Evolutionary conservation across 345 rosid species (phyloP).

Genomic region (Salix caprea): DNA sequence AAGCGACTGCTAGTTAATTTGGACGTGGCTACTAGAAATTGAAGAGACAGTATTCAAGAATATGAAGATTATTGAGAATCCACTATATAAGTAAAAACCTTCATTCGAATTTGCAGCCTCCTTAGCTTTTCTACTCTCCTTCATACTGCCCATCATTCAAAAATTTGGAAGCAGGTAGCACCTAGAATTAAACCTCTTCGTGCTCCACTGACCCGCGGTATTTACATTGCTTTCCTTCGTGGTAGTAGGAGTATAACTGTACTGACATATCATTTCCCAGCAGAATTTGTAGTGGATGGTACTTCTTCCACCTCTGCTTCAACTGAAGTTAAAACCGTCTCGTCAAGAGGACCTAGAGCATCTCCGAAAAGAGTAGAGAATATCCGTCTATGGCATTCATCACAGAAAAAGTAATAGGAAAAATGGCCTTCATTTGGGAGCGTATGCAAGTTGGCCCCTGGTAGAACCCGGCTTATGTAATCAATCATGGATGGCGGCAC

Average conservation of each 20-base stretch:
- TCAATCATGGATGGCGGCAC: conserved; percentile 59
- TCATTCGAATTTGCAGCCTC: conserved; percentile 6
- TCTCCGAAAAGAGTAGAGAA: conserved; percentile 66
- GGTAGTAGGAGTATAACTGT: conserved; percentile 2
- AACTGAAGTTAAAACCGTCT: conserved; percentile 12
- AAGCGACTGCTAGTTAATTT: not conserved
- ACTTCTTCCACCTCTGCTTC: conserved; percentile 14
- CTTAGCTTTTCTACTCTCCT: conserved; percentile 8
- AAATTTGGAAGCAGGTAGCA: not conserved
- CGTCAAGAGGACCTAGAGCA: conserved; percentile 53
- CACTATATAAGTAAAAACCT: not conserved
- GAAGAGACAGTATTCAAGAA: not conserved
- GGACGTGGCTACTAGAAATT: not conserved
- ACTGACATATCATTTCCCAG: conserved; percentile 24
- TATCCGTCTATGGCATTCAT: conserved; percentile 70
- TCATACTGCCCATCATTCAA: conserved; percentile 1
- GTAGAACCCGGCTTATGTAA: conserved; percentile 71
- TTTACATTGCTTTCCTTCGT: not conserved
- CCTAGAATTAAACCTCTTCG: conserved; percentile 1
- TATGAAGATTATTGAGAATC: not conserved
- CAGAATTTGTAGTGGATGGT: conserved; percentile 10
- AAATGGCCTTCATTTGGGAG: conserved; percentile 83
- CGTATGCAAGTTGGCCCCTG: conserved; percentile 53
- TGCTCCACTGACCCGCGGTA: conserved; percentile 24
- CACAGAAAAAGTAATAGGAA: conserved; percentile 74